Percentiles rank a stretch among this genome's conserved stretches.
phyloP scores from a whole-genome alignment of 2,329 filamentous ascomycete genomes.

The Dactylellina parvicollis region DNA sequence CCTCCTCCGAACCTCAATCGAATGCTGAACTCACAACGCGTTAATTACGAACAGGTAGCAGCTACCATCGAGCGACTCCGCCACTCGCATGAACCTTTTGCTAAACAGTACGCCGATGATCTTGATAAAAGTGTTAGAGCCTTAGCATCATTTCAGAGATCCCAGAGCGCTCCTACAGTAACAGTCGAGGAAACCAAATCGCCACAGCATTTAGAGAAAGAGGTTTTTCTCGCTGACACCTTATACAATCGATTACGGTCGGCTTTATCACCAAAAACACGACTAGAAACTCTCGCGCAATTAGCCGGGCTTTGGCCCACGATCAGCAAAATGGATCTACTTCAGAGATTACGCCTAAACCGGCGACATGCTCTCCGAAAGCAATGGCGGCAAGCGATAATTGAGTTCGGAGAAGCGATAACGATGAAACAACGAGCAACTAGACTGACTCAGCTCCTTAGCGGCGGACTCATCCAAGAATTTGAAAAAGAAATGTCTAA shows the following conservation, averaged over 20 bases:
- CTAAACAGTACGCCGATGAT: slow-evolving; percentile 9
- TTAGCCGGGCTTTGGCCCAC: slow-evolving; percentile 51
- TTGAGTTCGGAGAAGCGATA: slow-evolving; percentile 20
- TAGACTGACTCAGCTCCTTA: background rate
- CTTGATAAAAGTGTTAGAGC: slow-evolving; percentile 17
- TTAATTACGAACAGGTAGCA: background rate
- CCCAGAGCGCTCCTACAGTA: background rate
- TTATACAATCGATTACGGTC: background rate
- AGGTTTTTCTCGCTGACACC: background rate
- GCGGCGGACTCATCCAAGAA: background rate
- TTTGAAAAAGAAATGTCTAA: slow-evolving; percentile 55
- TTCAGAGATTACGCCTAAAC: slow-evolving; percentile 9
- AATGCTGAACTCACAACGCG: background rate
- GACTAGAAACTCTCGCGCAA: background rate
- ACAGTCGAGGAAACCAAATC: background rate
- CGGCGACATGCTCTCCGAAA: background rate
- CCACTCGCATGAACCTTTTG: background rate
- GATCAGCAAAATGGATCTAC: background rate
- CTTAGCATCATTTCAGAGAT: background rate
- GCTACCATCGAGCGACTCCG: background rate
- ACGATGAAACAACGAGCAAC: slow-evolving; percentile 28
- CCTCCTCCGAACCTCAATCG: too few species aligned
- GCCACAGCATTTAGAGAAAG: background rate
- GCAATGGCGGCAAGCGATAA: slow-evolving; percentile 3
- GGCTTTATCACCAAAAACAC: background rate